Evolutionary conservation across 2,329 filamentous ascomycete genomes (phyloP).

Genomic region (Fusarium sp.): DNA sequence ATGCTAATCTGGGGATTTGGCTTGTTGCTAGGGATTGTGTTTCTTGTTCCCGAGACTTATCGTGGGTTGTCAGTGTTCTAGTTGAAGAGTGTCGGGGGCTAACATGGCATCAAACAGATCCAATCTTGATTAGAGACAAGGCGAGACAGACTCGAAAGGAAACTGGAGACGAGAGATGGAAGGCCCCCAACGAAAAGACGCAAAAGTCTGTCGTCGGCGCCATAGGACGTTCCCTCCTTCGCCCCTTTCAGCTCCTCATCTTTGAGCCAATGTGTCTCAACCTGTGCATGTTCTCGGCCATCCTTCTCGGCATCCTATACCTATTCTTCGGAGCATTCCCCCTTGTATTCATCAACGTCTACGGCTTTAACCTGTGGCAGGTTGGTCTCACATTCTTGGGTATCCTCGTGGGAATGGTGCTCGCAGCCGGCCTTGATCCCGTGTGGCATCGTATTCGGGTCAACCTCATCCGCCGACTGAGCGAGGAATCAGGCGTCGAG

Average conservation of each 20-base stretch:
- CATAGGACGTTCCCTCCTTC: conserved; percentile 64
- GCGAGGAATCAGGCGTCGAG: conserved; percentile 58
- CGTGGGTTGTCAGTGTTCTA: conserved; percentile 53
- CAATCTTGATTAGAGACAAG: conserved; percentile 75
- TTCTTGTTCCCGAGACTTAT: conserved; percentile 89
- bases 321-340: conserved; percentile 91
- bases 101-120: conserved; percentile 52
- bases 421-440: conserved; percentile 68
- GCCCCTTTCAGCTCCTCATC: conserved; percentile 80
- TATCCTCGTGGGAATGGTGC: conserved; percentile 71
- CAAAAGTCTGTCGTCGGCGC: conserved; percentile 71
- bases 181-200: conserved; percentile 77
- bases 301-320: conserved; percentile 87
- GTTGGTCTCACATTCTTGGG: conserved; percentile 80
- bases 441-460: conserved; percentile 69
- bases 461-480: conserved; percentile 63
- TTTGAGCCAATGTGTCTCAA: conserved; percentile 86
- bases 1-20: conserved; percentile 81
- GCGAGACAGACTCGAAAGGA: conserved; percentile 72
- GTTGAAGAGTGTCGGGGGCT: background rate
- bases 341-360: conserved; percentile 75
- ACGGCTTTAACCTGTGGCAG: conserved; percentile 81
- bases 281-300: conserved; percentile 81
- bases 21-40: conserved; percentile 68
- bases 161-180: conserved; percentile 79